These are phyloP conservation scores for Lachnellula occidentalis DNA, from an alignment of 2,329 filamentous ascomycete species.

Conservation along the genomic window DNA sequence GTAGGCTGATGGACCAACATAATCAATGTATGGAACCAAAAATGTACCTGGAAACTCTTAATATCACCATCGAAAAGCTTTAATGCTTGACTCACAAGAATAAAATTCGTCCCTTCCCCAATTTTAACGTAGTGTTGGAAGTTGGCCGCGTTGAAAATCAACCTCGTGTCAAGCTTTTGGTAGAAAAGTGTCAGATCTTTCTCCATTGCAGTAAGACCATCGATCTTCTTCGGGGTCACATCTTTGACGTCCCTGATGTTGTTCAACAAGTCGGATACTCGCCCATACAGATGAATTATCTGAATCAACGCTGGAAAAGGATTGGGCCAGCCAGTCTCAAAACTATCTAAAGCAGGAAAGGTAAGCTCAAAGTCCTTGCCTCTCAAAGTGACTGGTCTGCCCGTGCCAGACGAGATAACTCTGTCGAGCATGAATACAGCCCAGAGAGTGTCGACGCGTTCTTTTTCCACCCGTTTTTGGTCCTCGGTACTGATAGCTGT, in stretches of 20 bases:
- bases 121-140: conserved; percentile 79
- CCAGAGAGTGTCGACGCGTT: conserved; percentile 85
- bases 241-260: conserved; percentile 69
- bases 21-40: conserved; percentile 77
- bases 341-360: conserved; percentile 51
- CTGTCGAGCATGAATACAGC: conserved; percentile 83
- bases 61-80: conserved; percentile 72
- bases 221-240: conserved; percentile 68
- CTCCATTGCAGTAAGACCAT: conserved; percentile 71
- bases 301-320: conserved; percentile 76
- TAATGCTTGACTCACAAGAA: conserved; percentile 74
- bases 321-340: conserved; percentile 63
- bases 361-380: conserved; percentile 81
- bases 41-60: conserved; percentile 77
- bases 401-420: conserved; percentile 82
- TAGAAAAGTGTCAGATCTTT: conserved; percentile 67
- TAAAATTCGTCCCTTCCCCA: conserved; percentile 80
- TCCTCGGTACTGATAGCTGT: conserved; percentile 40
- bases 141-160: conserved; percentile 81
- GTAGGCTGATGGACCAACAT: conserved; percentile 82
- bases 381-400: conserved; percentile 74
- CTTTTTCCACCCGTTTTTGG: conserved; percentile 66
- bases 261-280: conserved; percentile 79
- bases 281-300: conserved; percentile 80
- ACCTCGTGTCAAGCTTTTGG: conserved; percentile 65